phyloP scores from a whole-genome alignment of 441 rosid species.

The Biscutella laevigata region DNA sequence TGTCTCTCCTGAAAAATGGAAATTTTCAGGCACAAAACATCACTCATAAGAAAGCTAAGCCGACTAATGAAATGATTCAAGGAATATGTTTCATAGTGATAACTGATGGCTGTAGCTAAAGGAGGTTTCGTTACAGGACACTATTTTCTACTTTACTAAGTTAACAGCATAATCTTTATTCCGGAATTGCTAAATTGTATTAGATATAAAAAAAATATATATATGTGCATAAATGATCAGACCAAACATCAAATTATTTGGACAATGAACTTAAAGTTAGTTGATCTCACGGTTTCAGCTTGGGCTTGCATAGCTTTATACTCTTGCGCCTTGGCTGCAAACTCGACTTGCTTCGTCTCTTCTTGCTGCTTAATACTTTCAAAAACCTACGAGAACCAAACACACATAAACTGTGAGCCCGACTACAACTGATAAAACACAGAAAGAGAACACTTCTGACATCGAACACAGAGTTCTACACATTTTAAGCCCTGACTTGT shows the following conservation, averaged over 20 bases:
- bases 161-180: neutral
- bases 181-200: neutral
- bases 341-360: slow-evolving; percentile 62
- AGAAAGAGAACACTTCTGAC: neutral
- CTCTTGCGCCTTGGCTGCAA: slow-evolving; percentile 57
- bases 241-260: neutral
- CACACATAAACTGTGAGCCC: neutral
- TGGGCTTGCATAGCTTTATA: slow-evolving; percentile 82
- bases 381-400: slow-evolving; percentile 45
- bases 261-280: neutral
- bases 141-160: neutral
- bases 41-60: neutral
- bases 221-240: neutral
- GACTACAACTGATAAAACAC: neutral
- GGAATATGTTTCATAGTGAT: neutral
- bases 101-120: slow-evolving; percentile 1
- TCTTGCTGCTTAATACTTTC: slow-evolving; percentile 68
- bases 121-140: slow-evolving; percentile 16
- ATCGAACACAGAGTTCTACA: neutral
- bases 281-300: slow-evolving; percentile 66
- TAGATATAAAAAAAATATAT: neutral
- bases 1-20: slow-evolving; percentile 68
- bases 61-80: slow-evolving; percentile 17
- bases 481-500: neutral
- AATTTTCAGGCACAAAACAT: slow-evolving; percentile 13